These are phyloP conservation scores for Pachysandra terminalis DNA, from an alignment of 164 flowering plant genomes.

Conservation along the genomic window DNA sequence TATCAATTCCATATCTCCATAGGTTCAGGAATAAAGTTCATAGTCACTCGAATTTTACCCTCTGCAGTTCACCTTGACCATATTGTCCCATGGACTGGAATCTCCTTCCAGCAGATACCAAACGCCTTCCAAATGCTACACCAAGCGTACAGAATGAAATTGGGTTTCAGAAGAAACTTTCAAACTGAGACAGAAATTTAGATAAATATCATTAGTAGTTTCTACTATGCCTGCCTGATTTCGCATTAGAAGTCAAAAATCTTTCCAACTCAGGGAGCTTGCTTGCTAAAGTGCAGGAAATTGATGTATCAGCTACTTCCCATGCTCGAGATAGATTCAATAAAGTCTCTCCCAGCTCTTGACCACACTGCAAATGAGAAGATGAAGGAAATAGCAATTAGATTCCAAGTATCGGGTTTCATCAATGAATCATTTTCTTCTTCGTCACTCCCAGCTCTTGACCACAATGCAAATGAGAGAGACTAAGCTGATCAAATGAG, in stretches of 20 bases:
- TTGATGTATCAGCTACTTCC: constrained; percentile 82
- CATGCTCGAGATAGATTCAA: constrained; percentile 83
- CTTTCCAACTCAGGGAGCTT: constrained; percentile 54
- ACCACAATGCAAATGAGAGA: constrained; percentile 64
- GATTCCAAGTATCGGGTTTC: not conserved
- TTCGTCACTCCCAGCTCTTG: constrained; percentile 65
- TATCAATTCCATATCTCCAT: not conserved
- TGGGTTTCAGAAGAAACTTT: constrained; percentile 8
- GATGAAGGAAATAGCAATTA: not conserved
- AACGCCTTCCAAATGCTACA: constrained; percentile 83
- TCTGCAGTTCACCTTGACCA: constrained; percentile 88
- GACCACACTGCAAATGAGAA: constrained; percentile 70
- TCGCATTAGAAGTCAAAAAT: constrained; percentile 48
- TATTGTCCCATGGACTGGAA: constrained; percentile 92
- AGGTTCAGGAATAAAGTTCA: not conserved
- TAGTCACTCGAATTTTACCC: constrained; percentile 35
- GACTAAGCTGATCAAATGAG: too few species aligned
- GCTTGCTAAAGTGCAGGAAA: constrained; percentile 53
- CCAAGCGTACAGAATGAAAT: constrained; percentile 15
- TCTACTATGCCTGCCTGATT: constrained; percentile 57
- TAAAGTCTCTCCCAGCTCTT: constrained; percentile 73
- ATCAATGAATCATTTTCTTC: not conserved
- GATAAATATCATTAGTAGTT: constrained; percentile 1
- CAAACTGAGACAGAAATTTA: not conserved
- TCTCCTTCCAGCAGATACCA: constrained; percentile 82